Percentiles rank a stretch among this genome's conserved stretches.
These are phyloP conservation scores for Aspergillus tubingensis DNA, from an alignment of 2,329 filamentous ascomycete genomes.

Conservation along the genomic window DNA sequence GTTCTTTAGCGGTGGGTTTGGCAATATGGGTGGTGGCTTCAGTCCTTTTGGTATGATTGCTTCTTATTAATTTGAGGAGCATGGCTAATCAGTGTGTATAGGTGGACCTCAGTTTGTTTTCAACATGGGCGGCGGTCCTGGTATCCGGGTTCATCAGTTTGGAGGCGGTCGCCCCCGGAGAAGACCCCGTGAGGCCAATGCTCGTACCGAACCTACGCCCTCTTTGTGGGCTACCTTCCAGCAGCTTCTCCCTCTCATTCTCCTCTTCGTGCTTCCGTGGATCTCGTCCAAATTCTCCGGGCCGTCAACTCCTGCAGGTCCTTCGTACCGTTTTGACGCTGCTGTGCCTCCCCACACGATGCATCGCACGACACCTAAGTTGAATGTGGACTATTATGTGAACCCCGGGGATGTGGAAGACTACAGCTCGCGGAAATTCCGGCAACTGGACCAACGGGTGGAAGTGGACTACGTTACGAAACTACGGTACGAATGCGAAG, in stretches of 20 bases:
- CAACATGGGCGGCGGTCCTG: slow-evolving; percentile 88
- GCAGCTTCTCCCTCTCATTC: slow-evolving; percentile 80
- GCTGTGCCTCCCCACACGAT: slow-evolving; percentile 71
- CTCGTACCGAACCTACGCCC: slow-evolving; percentile 53
- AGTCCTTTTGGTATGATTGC: slow-evolving; percentile 63
- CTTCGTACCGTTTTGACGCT: slow-evolving; percentile 74
- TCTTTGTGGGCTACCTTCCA: slow-evolving; percentile 60
- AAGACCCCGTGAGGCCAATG: slow-evolving; percentile 68
- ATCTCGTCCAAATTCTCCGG: slow-evolving; percentile 75
- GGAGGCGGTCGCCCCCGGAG: slow-evolving; percentile 75
- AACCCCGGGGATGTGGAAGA: slow-evolving; percentile 75
- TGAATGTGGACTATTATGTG: slow-evolving; percentile 81
- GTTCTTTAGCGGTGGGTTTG: slow-evolving; percentile 80
- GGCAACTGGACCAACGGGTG: slow-evolving; percentile 73
- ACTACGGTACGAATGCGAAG: slow-evolving; percentile 71
- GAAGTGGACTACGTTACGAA: slow-evolving; percentile 71
- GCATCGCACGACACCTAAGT: slow-evolving; percentile 68
- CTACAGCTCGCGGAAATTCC: slow-evolving; percentile 69
- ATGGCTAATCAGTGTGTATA: slow-evolving; percentile 24
- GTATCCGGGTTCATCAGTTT: slow-evolving; percentile 93
- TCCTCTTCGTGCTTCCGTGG: slow-evolving; percentile 84
- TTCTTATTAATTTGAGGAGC: slow-evolving; percentile 3
- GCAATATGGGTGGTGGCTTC: slow-evolving; percentile 57
- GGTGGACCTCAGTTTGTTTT: slow-evolving; percentile 87
- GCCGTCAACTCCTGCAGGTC: slow-evolving; percentile 59